A percentile compares a stretch with the other conserved stretches of the same genome.
Evolutionary conservation across 1,284 basidiomycete genomes (phyloP).

Genomic region (Mrakiaceae sp.): DNA sequence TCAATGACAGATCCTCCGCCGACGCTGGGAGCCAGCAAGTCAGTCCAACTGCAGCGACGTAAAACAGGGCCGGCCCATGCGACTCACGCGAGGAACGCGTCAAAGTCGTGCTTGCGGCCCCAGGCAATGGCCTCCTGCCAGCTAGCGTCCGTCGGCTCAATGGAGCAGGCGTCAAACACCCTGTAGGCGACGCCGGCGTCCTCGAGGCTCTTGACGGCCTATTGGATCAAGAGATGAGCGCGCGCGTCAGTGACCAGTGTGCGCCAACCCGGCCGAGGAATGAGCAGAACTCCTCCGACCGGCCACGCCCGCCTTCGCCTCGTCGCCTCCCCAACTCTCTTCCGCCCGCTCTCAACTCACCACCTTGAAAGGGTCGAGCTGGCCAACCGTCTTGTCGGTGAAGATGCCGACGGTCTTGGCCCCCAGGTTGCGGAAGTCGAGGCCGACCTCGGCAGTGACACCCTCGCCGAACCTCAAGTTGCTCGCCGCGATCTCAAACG

Average conservation of each 20-base stretch:
- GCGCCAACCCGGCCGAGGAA: too few species aligned
- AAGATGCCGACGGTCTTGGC: constrained; percentile 72
- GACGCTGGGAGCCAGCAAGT: constrained; percentile 44
- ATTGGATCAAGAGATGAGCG: neutral
- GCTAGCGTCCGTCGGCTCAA: constrained; percentile 86
- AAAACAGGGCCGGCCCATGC: constrained; percentile 9
- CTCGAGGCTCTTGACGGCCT: constrained; percentile 70
- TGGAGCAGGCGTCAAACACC: constrained; percentile 69
- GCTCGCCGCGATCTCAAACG: constrained; percentile 89
- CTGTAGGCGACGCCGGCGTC: constrained; percentile 64
- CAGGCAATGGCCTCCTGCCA: constrained; percentile 80
- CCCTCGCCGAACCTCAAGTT: constrained; percentile 82
- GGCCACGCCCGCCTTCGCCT: neutral
- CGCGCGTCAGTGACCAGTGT: neutral
- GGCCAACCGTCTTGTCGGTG: constrained; percentile 76
- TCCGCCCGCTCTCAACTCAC: constrained; percentile 40
- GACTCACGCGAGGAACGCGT: constrained; percentile 83
- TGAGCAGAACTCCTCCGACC: constrained; percentile 17
- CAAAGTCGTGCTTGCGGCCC: constrained; percentile 74
- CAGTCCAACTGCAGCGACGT: neutral
- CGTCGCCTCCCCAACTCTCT: constrained; percentile 18
- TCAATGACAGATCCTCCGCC: constrained; percentile 95
- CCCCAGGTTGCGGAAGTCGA: constrained; percentile 46
- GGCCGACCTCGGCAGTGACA: constrained; percentile 81
- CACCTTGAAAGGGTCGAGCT: constrained; percentile 68